phyloP scores from a whole-genome alignment of 257 asterid species.

The Solanum piurae region DNA sequence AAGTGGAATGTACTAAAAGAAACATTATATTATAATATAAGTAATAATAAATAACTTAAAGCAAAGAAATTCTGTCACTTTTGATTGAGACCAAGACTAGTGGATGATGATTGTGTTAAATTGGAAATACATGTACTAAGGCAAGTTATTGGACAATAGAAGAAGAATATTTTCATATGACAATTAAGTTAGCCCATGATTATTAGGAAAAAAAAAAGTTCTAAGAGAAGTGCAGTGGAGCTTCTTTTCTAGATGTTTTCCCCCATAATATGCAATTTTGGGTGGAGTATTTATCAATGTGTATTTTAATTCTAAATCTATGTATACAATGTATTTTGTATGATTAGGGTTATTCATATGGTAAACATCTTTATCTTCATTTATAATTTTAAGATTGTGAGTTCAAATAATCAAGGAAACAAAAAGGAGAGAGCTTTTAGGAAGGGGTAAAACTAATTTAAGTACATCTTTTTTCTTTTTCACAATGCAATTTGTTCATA shows the following conservation, averaged over 20 bases:
- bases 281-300: not conserved
- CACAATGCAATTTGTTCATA: too few relatives aligned
- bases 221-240: not conserved
- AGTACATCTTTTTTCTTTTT: too few relatives aligned
- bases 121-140: not conserved
- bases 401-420: too few relatives aligned
- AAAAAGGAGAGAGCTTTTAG: too few relatives aligned
- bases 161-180: not conserved
- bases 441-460: too few relatives aligned
- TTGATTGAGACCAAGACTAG: not conserved
- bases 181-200: not conserved
- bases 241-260: not conserved
- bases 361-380: not conserved
- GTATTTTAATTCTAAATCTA: too few relatives aligned
- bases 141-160: not conserved
- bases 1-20: not conserved
- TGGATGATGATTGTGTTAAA: not conserved
- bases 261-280: not conserved
- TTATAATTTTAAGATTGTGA: too few relatives aligned
- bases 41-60: not conserved
- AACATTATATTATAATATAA: not conserved
- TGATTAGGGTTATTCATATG: not conserved
- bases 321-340: not conserved
- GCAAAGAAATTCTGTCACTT: not conserved
- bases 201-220: not conserved